Percentiles rank a stretch among this genome's conserved stretches.
These are phyloP conservation scores for Chaetoceros tenuissimus DNA, from an alignment of 108 stramenopile species.

Conservation along the genomic window DNA sequence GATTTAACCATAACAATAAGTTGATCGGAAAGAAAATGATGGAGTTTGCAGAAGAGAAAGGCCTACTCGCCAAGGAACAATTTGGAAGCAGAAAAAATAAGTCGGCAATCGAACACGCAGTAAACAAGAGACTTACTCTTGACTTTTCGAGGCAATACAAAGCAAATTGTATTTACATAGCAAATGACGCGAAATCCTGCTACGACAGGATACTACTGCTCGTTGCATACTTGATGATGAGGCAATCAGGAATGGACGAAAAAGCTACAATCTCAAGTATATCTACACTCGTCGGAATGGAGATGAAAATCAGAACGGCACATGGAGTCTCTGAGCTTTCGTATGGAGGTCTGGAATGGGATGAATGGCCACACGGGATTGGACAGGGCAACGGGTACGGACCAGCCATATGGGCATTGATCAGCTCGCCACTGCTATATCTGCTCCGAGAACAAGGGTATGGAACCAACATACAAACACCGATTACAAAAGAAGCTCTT, in stretches of 20 bases:
- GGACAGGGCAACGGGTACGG: conserved; percentile 31
- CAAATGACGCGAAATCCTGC: conserved; percentile 9
- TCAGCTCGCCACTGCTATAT: conserved; percentile 14
- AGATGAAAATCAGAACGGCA: conserved; percentile 7
- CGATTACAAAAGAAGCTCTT: too few species aligned
- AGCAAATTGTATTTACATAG: neutral
- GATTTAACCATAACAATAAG: conserved; percentile 10
- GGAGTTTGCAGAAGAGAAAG: conserved; percentile 1
- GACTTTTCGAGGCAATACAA: neutral
- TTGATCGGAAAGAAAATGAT: conserved; percentile 2
- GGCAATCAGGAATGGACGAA: conserved; percentile 1
- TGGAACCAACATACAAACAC: conserved; percentile 7
- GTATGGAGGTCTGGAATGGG: neutral
- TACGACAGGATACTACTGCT: conserved; percentile 16
- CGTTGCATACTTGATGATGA: conserved; percentile 9
- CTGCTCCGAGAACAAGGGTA: conserved; percentile 5
- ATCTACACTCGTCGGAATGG: conserved; percentile 3
- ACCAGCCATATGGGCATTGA: conserved; percentile 24
- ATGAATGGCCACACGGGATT: conserved; percentile 5
- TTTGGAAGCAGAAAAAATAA: neutral
- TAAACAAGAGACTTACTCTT: neutral
- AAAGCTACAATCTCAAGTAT: neutral
- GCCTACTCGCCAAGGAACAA: conserved; percentile 5
- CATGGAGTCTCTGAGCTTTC: conserved; percentile 2
- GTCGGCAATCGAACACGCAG: neutral